Evolutionary conservation across 805 yeast genomes (phyloP), one percentile per base, ranked within the genome.

Genomic region (Lachancea nothofagi): DNA sequence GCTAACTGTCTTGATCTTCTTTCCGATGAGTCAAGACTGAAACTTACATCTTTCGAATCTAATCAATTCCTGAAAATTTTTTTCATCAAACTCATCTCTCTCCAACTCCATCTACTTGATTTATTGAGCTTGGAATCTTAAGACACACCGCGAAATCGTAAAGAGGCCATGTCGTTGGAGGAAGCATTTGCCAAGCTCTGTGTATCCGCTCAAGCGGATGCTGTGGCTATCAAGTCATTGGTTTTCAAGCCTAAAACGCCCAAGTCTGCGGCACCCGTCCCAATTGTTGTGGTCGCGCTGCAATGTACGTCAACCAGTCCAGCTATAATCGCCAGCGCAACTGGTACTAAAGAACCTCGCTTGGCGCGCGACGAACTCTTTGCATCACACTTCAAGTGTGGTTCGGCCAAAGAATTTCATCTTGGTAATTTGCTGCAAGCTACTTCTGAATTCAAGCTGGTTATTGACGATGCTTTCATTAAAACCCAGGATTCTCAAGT

Each of bases 171-270:
- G 87, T 77, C 85, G 33, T 70, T 81, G 48, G 85, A 77, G 68
- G 76, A 80, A 54, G 66, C 81, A 17, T 73, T 83, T 50, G 78
- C 86, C 32, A 72, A 79, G 33, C 68, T 83, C 45, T 80, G 88
- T 29, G 64, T 82, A 49, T 71, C 75, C 27, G 70, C 75, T 29
- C 80, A 73, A 31, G 80, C 70, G 33, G 67, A 70, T 27, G 71
- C 82, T 2, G 46, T 67, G 20, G 67, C 78, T 21, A 74, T 85
- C 46, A 87, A 87, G 64, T 74, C 89, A 4, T 69, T 87, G 46
- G 88, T 87, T 20, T 87, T 87, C 75, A 87, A 87, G 67, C 95
- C 95, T 53, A 87, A 87, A 67, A 85, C 95, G 34, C 80, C 95
- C 26, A 87, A 87, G 58, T 66, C 86, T 34, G 86, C 84, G 36